Evolutionary conservation across 2,329 filamentous ascomycete genomes (phyloP), one percentile per base, ranked within the genome.

Genomic region (Orbilia quercus): DNA sequence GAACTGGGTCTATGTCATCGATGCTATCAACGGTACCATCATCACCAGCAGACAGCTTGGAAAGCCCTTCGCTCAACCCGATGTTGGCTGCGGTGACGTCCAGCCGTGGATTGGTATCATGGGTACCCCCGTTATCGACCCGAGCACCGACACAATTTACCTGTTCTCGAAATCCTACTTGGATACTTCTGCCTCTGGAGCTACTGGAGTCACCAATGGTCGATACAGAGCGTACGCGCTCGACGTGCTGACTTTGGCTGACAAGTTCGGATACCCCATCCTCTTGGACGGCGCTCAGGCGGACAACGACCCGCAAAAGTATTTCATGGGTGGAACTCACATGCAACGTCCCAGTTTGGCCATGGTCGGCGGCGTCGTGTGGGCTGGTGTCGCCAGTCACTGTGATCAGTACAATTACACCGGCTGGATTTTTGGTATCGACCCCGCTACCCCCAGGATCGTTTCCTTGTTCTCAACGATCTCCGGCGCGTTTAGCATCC

Each of bases 301-400:
- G 0, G 81, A 82, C 31, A 86, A 86, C 75, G 84, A 83, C 60
- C 79, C 80, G 0, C 75, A 79, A 0, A 83, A 84, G 12, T 83
- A 82, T 75, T 86, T 86, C 73, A 80, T 83, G 7, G 85, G 84
- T 2, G 85, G 85, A 0, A 82, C 84, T 3, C 81, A 85, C 38
- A 81, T 85, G 44, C 85, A 87, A 76, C 81, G 84, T 4, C 84
- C 85, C 0, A 82, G 81, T 5, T 78, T 87, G n/a, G 79, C 83
- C 0, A 80, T 84, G 25, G 78, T 83, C 0, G 83, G 83, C 1
- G 80, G 82, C 50, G 81, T 81, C 50, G 79, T 87, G 2, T 85
- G 85, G 62, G 84, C 82, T 0, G 84, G 82, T 0, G 85, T 87
- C 67, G 85, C 84, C 0, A 85, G 84, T 11, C 83, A 86, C 71